A percentile compares a stretch with the other conserved stretches of the same genome.
Conservation (phyloP, 2,329 filamentous ascomycete species). For the Penicillium fuscoglaucum region DNA sequence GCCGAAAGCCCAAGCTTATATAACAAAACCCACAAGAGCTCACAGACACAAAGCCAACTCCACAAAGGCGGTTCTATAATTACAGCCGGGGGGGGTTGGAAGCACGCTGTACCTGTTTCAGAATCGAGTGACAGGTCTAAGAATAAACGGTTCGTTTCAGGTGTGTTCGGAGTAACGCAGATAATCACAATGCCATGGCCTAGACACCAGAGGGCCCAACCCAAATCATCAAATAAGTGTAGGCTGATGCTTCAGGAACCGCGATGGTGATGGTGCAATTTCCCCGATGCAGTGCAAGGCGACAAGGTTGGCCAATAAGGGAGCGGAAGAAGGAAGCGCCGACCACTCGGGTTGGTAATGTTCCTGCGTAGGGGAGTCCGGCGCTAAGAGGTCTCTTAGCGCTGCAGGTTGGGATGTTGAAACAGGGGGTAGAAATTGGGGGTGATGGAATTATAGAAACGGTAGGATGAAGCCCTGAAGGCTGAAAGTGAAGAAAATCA, state of each 20-base stretch:
- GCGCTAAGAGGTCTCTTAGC: conserved; percentile 15
- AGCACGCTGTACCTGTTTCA: conserved; percentile 24
- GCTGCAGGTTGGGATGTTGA: conserved; percentile 1
- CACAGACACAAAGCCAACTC: conserved; percentile 10
- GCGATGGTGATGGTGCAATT: conserved; percentile 15
- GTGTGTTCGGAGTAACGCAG: conserved; percentile 8
- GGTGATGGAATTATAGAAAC: background rate
- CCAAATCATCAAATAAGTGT: conserved; percentile 3
- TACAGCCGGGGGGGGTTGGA: conserved; percentile 10
- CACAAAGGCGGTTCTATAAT: conserved; percentile 26
- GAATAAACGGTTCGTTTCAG: conserved; percentile 25
- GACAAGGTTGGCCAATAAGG: conserved; percentile 23
- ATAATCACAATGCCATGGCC: conserved; percentile 16
- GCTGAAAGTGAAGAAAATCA: background rate
- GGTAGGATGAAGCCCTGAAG: background rate
- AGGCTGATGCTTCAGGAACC: conserved; percentile 23
- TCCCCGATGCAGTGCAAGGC: conserved; percentile 18
- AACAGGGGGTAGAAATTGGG: background rate
- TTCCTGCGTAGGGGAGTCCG: conserved; percentile 18
- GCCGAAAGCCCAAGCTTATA: conserved; percentile 1
- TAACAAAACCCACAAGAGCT: background rate
- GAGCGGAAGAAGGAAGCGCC: conserved; percentile 22
- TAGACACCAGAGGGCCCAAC: conserved; percentile 7
- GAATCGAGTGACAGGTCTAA: conserved; percentile 25
- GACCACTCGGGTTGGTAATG: conserved; percentile 8